A percentile compares a stretch with the other conserved stretches of the same genome.
These are phyloP conservation scores for Penicillium sp. DNA, from an alignment of 2,329 filamentous ascomycete genomes.

Conservation along the genomic window DNA sequence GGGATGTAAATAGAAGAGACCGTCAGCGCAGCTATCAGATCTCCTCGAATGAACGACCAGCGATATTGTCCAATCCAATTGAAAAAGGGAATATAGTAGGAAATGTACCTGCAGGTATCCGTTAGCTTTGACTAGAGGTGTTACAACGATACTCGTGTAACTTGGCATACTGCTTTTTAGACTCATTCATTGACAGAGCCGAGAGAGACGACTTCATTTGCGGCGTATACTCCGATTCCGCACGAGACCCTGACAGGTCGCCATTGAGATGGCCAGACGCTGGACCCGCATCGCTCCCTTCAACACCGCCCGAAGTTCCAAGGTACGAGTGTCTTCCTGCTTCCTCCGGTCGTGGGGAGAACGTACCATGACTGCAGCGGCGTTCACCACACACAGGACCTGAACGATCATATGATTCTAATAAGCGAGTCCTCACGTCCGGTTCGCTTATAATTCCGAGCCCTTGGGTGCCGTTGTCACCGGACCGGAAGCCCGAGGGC, in stretches of 20 bases:
- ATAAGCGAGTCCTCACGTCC: constrained; percentile 35
- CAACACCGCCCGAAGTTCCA: constrained; percentile 26
- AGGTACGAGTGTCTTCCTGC: constrained; percentile 48
- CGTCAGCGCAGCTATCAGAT: constrained; percentile 83
- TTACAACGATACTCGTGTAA: constrained; percentile 1
- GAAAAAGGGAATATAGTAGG: constrained; percentile 87
- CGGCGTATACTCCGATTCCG: constrained; percentile 60
- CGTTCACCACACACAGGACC: constrained; percentile 38
- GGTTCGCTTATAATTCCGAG: constrained; percentile 18
- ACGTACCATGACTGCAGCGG: constrained; percentile 67
- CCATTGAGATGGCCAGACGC: constrained; percentile 27
- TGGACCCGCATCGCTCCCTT: constrained; percentile 30
- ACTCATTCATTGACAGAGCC: constrained; percentile 67
- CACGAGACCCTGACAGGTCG: constrained; percentile 37
- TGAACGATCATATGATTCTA: constrained; percentile 37
- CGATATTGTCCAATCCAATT: constrained; percentile 88
- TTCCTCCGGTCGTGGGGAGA: constrained; percentile 62
- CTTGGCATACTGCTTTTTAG: constrained; percentile 61
- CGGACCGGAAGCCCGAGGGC: constrained; percentile 7
- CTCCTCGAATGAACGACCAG: constrained; percentile 74
- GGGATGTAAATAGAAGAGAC: constrained; percentile 98
- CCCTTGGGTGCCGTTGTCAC: constrained; percentile 1
- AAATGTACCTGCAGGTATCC: constrained; percentile 61
- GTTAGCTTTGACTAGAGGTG: constrained; percentile 6
- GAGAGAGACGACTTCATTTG: constrained; percentile 67